Evolutionary conservation across 2,329 filamentous ascomycete species (phyloP), one percentile per base, ranked within the genome.

Genomic region (Trichoderma sp.): DNA sequence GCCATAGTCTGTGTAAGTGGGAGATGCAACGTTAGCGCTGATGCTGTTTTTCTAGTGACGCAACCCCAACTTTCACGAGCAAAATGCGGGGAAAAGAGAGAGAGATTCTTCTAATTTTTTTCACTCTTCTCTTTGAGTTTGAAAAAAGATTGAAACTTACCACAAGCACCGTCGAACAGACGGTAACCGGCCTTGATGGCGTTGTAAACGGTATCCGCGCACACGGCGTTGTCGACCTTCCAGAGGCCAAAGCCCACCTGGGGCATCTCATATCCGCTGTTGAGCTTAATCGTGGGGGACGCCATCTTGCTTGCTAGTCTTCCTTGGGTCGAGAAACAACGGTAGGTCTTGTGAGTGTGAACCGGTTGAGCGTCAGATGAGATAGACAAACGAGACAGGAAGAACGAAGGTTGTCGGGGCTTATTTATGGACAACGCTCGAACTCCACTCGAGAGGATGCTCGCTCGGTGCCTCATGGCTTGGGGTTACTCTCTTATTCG

Each of bases 231-330:
- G 81, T 89, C 89, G 75, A 96, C 92, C 85, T 96, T 96, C 93
- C 93, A 96, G 76, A 95, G 87, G 73, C 91, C 91, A 80, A 93
- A 93, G 81, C 91, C 91, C 75, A 93, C 90, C 80, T 91, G 88
- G 78, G 91, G 91, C 91, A 93, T 93, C 77, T 92, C 85, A 77
- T 87, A 79, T 82, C 90, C 89, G 81, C 85, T 89, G 83, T 84
- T 90, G 74, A 91, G 87, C 83, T 90, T 91, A 81, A 91, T 84
- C 73, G 82, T 88, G 65, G 80, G 79, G 30, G 79, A 75, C 71
- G 84, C 81, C 77, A 83, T 81, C 74, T 75, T 81, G 69, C 73
- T 30, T 53, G 36, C 34, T 26, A 57, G 47, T 63, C 32, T 64
- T n/a, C 58, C 47, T 47, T 56, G 56, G 14, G 67, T 43, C 70